These are phyloP conservation scores for Scheffersomyces ergatensis DNA, from an alignment of 805 yeast genomes.

Conservation along the genomic window DNA sequence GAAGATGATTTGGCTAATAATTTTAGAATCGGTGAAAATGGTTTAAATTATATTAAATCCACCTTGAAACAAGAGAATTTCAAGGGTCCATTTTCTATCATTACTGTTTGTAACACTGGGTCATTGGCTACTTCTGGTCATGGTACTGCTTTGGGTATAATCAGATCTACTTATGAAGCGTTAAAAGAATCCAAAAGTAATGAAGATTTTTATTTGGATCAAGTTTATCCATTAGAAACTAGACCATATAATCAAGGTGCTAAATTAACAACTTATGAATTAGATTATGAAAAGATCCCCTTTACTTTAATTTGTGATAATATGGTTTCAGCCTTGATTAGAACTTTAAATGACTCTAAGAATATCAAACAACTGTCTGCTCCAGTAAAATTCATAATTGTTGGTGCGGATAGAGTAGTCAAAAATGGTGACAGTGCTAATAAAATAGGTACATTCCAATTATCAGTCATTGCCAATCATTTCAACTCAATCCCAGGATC, in stretches of 20 bases:
- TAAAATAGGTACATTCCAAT: conserved; percentile 92
- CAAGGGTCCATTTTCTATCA: conserved; percentile 68
- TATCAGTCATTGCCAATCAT: conserved; percentile 68
- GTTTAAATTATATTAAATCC: conserved; percentile 62
- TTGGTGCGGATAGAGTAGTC: conserved; percentile 95
- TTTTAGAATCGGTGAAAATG: conserved; percentile 73
- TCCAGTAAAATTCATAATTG: conserved; percentile 85
- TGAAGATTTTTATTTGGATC: conserved; percentile 51
- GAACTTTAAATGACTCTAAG: conserved; percentile 28
- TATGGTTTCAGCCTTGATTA: conserved; percentile 78
- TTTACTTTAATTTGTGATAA: conserved; percentile 87
- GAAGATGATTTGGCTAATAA: conserved; percentile 81
- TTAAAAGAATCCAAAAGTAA: conserved; percentile 27
- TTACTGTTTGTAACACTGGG: conserved; percentile 96
- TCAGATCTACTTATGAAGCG: conserved; percentile 62
- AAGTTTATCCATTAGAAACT: conserved; percentile 87
- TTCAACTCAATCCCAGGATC: conserved; percentile 20
- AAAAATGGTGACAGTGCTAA: conserved; percentile 94
- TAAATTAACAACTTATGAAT: conserved; percentile 85
- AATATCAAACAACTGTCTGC: conserved; percentile 29
- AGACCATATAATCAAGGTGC: conserved; percentile 98
- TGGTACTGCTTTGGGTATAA: conserved; percentile 94
- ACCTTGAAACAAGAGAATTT: conserved; percentile 46
- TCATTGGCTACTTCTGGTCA: conserved; percentile 96
- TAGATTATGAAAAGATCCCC: conserved; percentile 82